Base-by-base conservation (phyloP, 2,329 filamentous ascomycete species). In the Neofusicoccum cordaticola region DNA sequence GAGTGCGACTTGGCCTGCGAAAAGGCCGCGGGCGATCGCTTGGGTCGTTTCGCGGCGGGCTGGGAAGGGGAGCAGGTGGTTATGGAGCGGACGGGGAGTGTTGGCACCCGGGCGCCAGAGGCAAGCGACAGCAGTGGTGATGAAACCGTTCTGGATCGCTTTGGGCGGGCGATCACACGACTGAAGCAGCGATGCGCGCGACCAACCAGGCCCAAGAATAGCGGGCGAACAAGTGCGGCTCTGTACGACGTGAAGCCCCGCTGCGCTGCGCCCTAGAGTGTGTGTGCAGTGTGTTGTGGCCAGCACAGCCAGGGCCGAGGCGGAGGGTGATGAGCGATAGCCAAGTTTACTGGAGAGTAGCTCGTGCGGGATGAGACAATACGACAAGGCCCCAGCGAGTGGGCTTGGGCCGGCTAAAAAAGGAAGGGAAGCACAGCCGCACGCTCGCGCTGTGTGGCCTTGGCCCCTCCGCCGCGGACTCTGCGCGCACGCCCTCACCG, bases 61-160 rank as follows among this genome's bases (percentile, higher is more conserved):
- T 5, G 41, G 17, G 35, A 60, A 56, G 37, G 56, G 56, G 50
- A 44, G 39, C 22, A 31, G 41, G 39, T 47, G 39, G 41, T 41
- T 52, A 42, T 63, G n/a, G 48, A 50, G 41, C 27, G 48, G 61
- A 19, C 45, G 48, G 42, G 39, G 37, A 53, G 61, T n/a, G 48
- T 5, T 52, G 22, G 22, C 22, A 22, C 22, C 22, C 22, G 22
- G 58, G 53, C 53, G 53, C 48, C 27, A 22, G 44, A 37, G 44
- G 57, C 47, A 37, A 56, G 61, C 61, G 39, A 51, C 12, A 53
- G 61, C 31, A 35, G 61, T 22, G 61, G 45, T 56, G 61, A 63
- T 63, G 61, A 53, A 63, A 63, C 61, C 39, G 48, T 53, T 47
- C 50, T 63, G 61, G 50, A 56, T 62, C 58, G 58, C 58, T 62